A percentile compares a stretch with the other conserved stretches of the same genome.
These are phyloP conservation scores for Taxawa tesnikishii DNA, from an alignment of 2,329 filamentous ascomycete genomes.

Conservation along the genomic window DNA sequence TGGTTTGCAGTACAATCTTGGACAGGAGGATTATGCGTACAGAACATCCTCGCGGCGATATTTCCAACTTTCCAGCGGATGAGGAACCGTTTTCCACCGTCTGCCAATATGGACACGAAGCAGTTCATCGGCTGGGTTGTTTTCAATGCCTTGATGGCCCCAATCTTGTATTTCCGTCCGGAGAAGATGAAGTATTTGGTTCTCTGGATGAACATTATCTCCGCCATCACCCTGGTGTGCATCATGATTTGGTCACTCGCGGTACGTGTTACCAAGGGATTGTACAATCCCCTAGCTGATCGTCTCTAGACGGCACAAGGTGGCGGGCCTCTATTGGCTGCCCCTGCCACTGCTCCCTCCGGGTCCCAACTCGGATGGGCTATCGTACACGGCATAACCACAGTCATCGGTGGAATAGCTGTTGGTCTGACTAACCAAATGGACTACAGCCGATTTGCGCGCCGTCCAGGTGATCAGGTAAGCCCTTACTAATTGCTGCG, in stretches of 20 bases:
- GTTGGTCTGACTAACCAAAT: slow-evolving; percentile 34
- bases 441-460: slow-evolving; percentile 19
- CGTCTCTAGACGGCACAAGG: slow-evolving; percentile 43
- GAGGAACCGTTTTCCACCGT: slow-evolving; percentile 37
- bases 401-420: slow-evolving; percentile 29
- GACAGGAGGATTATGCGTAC: slow-evolving; percentile 44
- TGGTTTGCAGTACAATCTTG: slow-evolving; percentile 42
- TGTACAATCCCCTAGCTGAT: too few relatives aligned
- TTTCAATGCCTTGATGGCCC: slow-evolving; percentile 32
- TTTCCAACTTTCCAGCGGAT: slow-evolving; percentile 45
- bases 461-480: slow-evolving; percentile 28
- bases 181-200: slow-evolving; percentile 28
- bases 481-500: too few relatives aligned
- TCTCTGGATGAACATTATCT: slow-evolving; percentile 29
- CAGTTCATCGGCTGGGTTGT: slow-evolving; percentile 32
- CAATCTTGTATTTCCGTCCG: slow-evolving; percentile 31
- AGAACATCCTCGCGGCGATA: slow-evolving; percentile 40
- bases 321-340: slow-evolving; percentile 24
- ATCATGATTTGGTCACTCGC: slow-evolving; percentile 49
- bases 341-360: slow-evolving; percentile 16
- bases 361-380: slow-evolving; percentile 29
- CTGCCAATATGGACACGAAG: slow-evolving; percentile 32
- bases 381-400: slow-evolving; percentile 27
- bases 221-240: slow-evolving; percentile 34
- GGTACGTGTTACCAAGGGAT: too few relatives aligned